Conservation (phyloP, 805 yeast species). For the Metschnikowia orientalis region DNA sequence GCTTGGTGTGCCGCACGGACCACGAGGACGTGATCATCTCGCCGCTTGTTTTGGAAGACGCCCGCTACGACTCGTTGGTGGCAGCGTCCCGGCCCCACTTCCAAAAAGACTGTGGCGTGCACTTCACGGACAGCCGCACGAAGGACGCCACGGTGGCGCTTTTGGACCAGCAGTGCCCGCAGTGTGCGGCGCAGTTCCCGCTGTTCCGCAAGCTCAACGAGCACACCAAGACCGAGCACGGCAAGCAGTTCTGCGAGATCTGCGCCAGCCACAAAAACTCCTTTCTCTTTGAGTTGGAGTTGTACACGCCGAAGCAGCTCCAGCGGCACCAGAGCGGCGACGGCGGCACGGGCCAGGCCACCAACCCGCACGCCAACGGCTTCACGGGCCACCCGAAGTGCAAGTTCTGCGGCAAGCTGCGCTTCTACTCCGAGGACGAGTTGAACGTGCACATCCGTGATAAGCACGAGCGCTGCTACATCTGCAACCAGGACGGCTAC, state of each 20-base stretch:
- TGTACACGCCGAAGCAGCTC: slow-evolving; percentile 59
- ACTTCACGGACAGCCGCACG: slow-evolving; percentile 54
- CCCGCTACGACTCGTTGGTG: slow-evolving; percentile 33
- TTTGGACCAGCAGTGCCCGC: slow-evolving; percentile 54
- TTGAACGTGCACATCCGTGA: slow-evolving; percentile 76
- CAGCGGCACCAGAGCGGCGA: slow-evolving; percentile 78
- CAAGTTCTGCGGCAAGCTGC: slow-evolving; percentile 64
- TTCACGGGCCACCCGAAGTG: slow-evolving; percentile 89
- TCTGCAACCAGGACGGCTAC: slow-evolving; percentile 75
- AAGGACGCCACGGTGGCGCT: slow-evolving; percentile 46
- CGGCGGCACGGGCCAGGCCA: slow-evolving; percentile 6
- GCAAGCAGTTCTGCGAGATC: slow-evolving; percentile 61
- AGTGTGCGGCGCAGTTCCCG: slow-evolving; percentile 40
- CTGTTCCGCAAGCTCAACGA: slow-evolving; percentile 56
- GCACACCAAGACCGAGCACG: slow-evolving; percentile 65
- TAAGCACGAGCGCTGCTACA: slow-evolving; percentile 81
- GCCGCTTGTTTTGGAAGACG: slow-evolving; percentile 34
- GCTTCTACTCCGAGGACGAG: slow-evolving; percentile 89
- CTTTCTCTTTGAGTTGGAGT: slow-evolving; percentile 64
- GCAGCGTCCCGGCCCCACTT: slow-evolving; percentile 26
- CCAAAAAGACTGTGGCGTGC: slow-evolving; percentile 48
- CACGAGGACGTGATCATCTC: slow-evolving; percentile 56
- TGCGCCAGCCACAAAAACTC: slow-evolving; percentile 76
- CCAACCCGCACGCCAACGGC: slow-evolving; percentile 43
- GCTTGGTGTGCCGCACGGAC: slow-evolving; percentile 82